These are phyloP conservation scores for Rubus parviflorus DNA, from an alignment of 306 rosid species.

Conservation along the genomic window DNA sequence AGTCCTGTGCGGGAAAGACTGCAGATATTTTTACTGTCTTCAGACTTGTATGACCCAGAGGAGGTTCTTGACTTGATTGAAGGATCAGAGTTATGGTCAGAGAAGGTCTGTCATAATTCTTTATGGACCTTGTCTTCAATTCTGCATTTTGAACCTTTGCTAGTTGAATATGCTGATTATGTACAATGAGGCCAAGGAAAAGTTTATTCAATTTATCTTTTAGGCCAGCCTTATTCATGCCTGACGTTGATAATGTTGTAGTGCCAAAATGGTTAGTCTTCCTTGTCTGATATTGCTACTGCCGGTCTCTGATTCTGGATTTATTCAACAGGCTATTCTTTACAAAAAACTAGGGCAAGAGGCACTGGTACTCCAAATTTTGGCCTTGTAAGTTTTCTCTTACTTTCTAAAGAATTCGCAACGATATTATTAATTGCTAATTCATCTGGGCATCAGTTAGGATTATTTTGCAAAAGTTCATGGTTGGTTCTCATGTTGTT, in stretches of 20 bases:
- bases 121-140: constrained; percentile 26
- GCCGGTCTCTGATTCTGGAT: constrained; percentile 22
- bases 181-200: background rate
- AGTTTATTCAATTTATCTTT: background rate
- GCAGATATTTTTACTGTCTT: constrained; percentile 84
- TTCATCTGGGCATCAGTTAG: background rate
- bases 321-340: constrained; percentile 74
- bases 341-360: constrained; percentile 97
- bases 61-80: constrained; percentile 91
- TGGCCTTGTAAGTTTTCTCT: constrained; percentile 81
- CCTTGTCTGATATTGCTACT: constrained; percentile 10
- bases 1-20: constrained; percentile 74
- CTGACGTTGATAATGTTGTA: constrained; percentile 2
- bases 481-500: background rate
- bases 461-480: background rate
- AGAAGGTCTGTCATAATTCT: constrained; percentile 57
- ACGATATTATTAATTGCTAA: background rate
- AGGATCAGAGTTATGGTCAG: constrained; percentile 94
- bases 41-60: constrained; percentile 93
- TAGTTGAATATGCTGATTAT: constrained; percentile 24
- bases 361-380: constrained; percentile 86
- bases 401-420: constrained; percentile 5
- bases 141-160: constrained; percentile 11
- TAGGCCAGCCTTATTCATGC: constrained; percentile 1
- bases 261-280: constrained; percentile 7